Percentiles rank a stretch among this genome's conserved stretches.
Evolutionary conservation across 2,329 filamentous ascomycete genomes (phyloP).

Genomic region (Bertia moriformis): DNA sequence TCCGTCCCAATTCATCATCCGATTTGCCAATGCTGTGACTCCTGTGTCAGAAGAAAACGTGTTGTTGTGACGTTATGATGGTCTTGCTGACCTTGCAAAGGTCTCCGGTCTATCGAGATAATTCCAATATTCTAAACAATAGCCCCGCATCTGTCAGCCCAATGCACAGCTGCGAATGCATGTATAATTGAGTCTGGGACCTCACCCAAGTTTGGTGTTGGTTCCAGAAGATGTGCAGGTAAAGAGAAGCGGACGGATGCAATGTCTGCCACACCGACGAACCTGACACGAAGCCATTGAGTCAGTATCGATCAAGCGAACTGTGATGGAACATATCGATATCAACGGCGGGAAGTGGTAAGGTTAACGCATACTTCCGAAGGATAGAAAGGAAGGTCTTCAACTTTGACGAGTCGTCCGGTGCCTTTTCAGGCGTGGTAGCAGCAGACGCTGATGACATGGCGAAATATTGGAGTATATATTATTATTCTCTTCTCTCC

Average conservation of each 20-base stretch:
- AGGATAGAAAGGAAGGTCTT: constrained; percentile 1
- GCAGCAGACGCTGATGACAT: neutral
- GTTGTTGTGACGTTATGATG: neutral
- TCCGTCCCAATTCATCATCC: constrained; percentile 78
- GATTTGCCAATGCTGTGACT: constrained; percentile 60
- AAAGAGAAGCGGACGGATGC: constrained; percentile 91
- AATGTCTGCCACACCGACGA: constrained; percentile 91
- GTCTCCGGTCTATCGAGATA: constrained; percentile 91
- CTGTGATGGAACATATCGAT: too few relatives aligned
- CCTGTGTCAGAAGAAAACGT: neutral
- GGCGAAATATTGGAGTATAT: too few relatives aligned
- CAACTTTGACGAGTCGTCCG: neutral
- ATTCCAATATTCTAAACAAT: constrained; percentile 72
- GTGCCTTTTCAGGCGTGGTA: neutral
- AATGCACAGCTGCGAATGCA: too few relatives aligned
- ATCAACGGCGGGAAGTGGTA: too few relatives aligned
- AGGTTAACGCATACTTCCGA: neutral
- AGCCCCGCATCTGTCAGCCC: too few relatives aligned
- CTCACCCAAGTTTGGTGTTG: constrained; percentile 65
- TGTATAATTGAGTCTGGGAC: too few relatives aligned
- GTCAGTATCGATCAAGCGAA: too few relatives aligned
- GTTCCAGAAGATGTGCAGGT: constrained; percentile 86
- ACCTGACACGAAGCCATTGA: constrained; percentile 35
- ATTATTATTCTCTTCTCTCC: too few relatives aligned
- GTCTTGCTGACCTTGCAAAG: constrained; percentile 32